Conservation (phyloP, 2,329 filamentous ascomycete species). For the Boeremia lycopersici region DNA sequence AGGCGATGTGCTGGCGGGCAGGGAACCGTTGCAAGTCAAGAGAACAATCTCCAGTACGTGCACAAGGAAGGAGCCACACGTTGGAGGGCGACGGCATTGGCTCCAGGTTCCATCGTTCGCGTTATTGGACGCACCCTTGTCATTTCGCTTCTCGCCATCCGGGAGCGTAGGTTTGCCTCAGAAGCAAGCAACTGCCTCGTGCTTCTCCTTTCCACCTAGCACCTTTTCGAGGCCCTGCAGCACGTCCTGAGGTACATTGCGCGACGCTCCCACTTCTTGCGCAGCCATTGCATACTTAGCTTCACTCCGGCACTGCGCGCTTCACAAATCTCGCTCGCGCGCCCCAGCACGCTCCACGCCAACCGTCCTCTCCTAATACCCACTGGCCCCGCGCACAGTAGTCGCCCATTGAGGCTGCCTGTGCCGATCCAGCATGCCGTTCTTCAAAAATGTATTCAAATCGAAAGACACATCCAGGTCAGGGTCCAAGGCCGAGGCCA, state of each 20-base stretch:
- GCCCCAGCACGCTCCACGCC: constrained; percentile 7
- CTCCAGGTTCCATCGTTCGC: constrained; percentile 6
- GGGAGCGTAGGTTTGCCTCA: constrained; percentile 16
- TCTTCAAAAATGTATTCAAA: constrained; percentile 49
- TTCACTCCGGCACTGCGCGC: constrained; percentile 24
- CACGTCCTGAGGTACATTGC: constrained; percentile 15
- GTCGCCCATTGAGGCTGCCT: constrained; percentile 22
- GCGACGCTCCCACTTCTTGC: constrained; percentile 11
- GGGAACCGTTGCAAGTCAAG: constrained; percentile 8
- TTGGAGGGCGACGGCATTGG: constrained; percentile 11
- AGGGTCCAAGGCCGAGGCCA: constrained; percentile 36
- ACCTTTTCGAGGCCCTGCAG: constrained; percentile 12
- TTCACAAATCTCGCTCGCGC: constrained; percentile 13
- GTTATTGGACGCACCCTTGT: constrained; percentile 21
- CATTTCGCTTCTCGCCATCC: constrained; percentile 20
- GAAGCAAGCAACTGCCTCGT: constrained; percentile 15
- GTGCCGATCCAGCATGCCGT: constrained; percentile 39
- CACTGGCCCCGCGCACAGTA: constrained; percentile 1
- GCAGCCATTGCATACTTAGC: constrained; percentile 20
- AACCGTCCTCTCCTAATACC: neutral
- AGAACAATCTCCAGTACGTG: constrained; percentile 9
- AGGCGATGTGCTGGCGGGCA: constrained; percentile 15
- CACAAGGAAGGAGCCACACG: constrained; percentile 15
- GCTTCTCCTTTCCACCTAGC: constrained; percentile 20
- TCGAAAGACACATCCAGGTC: constrained; percentile 43